phyloP scores from a whole-genome alignment of 2,329 filamentous ascomycete species.

The Rutstroemia sp. region DNA sequence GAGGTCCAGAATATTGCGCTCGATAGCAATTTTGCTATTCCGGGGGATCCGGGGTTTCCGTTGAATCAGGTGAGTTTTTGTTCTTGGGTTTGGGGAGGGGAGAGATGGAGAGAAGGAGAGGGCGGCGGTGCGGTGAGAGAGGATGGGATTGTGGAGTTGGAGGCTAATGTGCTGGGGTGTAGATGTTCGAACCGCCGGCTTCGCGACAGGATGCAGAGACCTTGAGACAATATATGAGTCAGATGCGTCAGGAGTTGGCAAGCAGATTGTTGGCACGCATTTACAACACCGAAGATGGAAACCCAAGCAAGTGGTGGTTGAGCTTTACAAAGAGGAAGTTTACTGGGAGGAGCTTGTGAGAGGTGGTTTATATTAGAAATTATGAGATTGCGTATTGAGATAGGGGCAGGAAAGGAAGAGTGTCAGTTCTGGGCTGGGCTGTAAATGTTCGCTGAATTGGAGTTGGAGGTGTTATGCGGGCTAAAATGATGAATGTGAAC shows the following conservation, averaged over 20 bases:
- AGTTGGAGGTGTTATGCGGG: conserved; percentile 1
- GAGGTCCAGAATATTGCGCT: conserved; percentile 86
- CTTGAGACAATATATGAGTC: conserved; percentile 80
- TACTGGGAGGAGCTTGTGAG: conserved; percentile 85
- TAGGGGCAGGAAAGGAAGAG: neutral
- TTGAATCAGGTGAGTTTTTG: conserved; percentile 66
- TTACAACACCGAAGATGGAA: conserved; percentile 63
- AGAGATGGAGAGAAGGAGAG: neutral
- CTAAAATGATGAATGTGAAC: neutral
- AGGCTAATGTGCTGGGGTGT: neutral
- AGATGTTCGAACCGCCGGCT: conserved; percentile 83
- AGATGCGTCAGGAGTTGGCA: conserved; percentile 89
- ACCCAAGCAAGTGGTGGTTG: conserved; percentile 85
- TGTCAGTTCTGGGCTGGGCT: neutral
- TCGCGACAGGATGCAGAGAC: conserved; percentile 86
- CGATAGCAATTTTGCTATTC: conserved; percentile 87
- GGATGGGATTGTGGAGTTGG: neutral
- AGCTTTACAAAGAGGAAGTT: conserved; percentile 99
- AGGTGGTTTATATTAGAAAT: conserved; percentile 7
- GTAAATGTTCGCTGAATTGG: neutral
- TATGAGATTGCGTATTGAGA: neutral
- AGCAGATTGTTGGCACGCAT: conserved; percentile 74
- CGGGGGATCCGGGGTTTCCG: conserved; percentile 87
- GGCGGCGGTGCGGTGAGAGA: neutral
- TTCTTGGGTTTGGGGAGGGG: neutral